phyloP scores from a whole-genome alignment of 306 rosid genomes.

The Castanea crenata region DNA sequence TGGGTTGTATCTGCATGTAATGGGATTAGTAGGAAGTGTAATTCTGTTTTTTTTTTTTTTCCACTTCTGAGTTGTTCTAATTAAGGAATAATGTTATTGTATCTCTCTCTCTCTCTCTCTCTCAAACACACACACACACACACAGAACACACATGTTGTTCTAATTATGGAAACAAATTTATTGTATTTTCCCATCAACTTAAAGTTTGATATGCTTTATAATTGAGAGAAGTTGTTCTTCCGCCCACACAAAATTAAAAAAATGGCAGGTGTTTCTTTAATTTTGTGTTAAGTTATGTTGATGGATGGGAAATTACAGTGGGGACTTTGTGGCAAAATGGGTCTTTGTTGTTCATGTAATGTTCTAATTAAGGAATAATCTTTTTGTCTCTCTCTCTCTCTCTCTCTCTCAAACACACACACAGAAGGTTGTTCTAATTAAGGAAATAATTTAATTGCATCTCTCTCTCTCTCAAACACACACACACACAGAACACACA shows the following conservation, averaged over 20 bases:
- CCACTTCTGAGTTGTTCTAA: background rate
- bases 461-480: background rate
- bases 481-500: background rate
- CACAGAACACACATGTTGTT: background rate
- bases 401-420: background rate
- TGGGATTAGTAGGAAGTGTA: background rate
- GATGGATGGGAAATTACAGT: background rate
- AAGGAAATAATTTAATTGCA: no score
- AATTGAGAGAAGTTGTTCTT: no score
- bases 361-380: background rate
- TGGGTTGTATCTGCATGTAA: background rate
- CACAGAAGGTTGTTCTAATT: no score
- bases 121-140: background rate
- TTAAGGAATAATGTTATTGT: background rate
- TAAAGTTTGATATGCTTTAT: no score
- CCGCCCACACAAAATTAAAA: no score
- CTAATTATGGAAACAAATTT: no score
- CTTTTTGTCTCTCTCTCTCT: background rate
- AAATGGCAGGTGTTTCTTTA: background rate
- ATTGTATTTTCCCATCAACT: no score
- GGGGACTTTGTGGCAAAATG: background rate
- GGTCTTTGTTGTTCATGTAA: background rate
- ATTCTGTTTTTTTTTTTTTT: background rate
- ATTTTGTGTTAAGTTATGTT: conserved; percentile 18
- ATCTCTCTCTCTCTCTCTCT: background rate